A percentile compares a stretch with the other conserved stretches of the same genome.
These are phyloP conservation scores for Casuarina glauca DNA, from an alignment of 306 rosid genomes.

Conservation along the genomic window DNA sequence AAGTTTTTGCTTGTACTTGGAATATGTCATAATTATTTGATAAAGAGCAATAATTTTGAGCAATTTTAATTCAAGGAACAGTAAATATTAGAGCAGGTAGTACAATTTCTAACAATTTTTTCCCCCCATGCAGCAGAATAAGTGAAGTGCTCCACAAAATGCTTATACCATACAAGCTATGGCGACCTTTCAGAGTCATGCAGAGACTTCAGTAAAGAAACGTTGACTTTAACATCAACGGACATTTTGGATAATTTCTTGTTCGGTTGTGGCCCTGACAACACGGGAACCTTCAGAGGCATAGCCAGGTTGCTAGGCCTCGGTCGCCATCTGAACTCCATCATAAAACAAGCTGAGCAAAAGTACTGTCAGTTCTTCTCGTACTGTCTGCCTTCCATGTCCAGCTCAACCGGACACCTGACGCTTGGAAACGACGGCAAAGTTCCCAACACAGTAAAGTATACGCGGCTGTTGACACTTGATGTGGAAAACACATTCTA, in stretches of 20 bases:
- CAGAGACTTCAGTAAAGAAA: slow-evolving; percentile 41
- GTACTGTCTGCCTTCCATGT: slow-evolving; percentile 66
- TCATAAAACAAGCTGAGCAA: slow-evolving; percentile 58
- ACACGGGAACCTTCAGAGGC: slow-evolving; percentile 56
- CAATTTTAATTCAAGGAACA: too few species aligned
- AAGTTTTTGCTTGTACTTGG: too few species aligned
- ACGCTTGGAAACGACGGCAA: slow-evolving; percentile 30
- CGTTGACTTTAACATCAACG: slow-evolving; percentile 28
- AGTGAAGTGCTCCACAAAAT: too few species aligned
- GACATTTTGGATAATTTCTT: slow-evolving; percentile 39
- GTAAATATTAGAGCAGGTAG: too few species aligned
- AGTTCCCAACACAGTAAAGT: slow-evolving; percentile 13
- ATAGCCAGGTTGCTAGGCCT: slow-evolving; percentile 73
- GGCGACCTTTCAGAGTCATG: too few species aligned
- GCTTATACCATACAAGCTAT: too few species aligned
- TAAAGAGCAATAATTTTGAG: too few species aligned
- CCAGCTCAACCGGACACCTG: slow-evolving; percentile 55
- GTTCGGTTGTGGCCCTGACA: slow-evolving; percentile 78
- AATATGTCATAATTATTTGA: too few species aligned
- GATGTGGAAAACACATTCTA: too few species aligned
- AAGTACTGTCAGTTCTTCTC: slow-evolving; percentile 59
- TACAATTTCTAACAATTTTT: too few species aligned
- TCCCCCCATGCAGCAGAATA: too few species aligned
- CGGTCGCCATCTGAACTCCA: slow-evolving; percentile 63
- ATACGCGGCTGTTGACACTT: slow-evolving; percentile 33